Conservation (phyloP, 2,329 filamentous ascomycete species). For the Nemania abortiva region DNA sequence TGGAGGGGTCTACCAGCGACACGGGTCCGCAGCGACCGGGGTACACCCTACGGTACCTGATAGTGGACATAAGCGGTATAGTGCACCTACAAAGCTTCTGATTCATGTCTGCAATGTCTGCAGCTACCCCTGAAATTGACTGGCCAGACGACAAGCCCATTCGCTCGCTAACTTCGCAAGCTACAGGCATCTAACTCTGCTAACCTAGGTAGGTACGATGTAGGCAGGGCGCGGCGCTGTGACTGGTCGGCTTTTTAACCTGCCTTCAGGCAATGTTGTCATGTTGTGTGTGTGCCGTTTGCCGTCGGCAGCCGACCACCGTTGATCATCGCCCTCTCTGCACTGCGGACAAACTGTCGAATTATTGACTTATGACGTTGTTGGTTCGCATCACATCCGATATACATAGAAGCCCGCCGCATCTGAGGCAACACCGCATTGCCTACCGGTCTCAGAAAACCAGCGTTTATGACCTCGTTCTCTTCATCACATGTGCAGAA, state of each 20-base stretch:
- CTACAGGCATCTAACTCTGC: not conserved
- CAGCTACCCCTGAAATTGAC: slow-evolving; percentile 32
- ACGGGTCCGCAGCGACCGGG: slow-evolving; percentile 24
- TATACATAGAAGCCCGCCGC: not conserved
- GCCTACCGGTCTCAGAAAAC: not conserved
- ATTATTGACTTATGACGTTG: slow-evolving; percentile 28
- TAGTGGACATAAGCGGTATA: not conserved
- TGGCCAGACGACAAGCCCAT: not conserved
- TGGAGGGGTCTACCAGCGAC: slow-evolving; percentile 20
- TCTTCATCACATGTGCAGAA: not conserved
- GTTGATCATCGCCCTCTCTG: slow-evolving; percentile 22
- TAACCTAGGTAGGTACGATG: not conserved
- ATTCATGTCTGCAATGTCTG: slow-evolving; percentile 29
- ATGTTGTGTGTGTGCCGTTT: slow-evolving; percentile 14
- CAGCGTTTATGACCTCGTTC: too few species aligned
- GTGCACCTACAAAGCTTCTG: slow-evolving; percentile 12
- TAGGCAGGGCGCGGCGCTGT: not conserved
- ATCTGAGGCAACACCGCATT: not conserved
- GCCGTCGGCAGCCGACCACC: slow-evolving; percentile 28
- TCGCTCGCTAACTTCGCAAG: not conserved
- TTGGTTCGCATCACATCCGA: slow-evolving; percentile 13
- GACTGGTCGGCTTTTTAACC: slow-evolving; percentile 11
- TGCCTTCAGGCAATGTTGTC: not conserved
- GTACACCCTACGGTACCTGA: not conserved
- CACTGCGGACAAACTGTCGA: not conserved